Evolutionary conservation across 495 filamentous ascomycete species (phyloP).

Genomic region (Chaetomium tenue): DNA sequence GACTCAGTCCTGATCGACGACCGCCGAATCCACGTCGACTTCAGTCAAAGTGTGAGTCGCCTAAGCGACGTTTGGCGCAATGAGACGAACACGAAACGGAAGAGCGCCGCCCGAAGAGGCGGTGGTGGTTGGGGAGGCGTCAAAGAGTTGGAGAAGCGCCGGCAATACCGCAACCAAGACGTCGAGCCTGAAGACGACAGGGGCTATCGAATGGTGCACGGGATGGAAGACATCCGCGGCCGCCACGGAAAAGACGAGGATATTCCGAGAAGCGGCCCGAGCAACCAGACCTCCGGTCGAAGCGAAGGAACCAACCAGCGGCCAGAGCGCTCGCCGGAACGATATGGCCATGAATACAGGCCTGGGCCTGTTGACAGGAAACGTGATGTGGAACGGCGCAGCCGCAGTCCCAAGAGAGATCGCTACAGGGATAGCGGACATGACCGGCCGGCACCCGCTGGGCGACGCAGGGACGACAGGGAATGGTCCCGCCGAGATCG

Average conservation of each 20-base stretch:
- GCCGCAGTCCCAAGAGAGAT: slow-evolving; percentile 42
- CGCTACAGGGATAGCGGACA: slow-evolving; percentile 28
- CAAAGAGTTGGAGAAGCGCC: slow-evolving; percentile 77
- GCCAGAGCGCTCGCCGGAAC: slow-evolving; percentile 19
- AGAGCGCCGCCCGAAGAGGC: slow-evolving; percentile 49
- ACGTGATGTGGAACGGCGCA: slow-evolving; percentile 33
- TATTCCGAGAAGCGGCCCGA: slow-evolving; percentile 13
- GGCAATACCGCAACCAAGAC: slow-evolving; percentile 81
- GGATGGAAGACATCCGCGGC: slow-evolving; percentile 63
- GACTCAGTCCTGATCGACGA: slow-evolving; percentile 94
- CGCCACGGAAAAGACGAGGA: slow-evolving; percentile 39
- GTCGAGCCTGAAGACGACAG: slow-evolving; percentile 43
- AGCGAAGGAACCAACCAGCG: slow-evolving; percentile 16
- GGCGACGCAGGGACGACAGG: slow-evolving; percentile 29
- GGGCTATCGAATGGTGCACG: slow-evolving; percentile 78
- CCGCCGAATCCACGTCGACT: slow-evolving; percentile 96
- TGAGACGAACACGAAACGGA: slow-evolving; percentile 80
- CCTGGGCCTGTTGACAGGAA: slow-evolving; percentile 24
- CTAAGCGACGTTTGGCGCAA: slow-evolving; percentile 88
- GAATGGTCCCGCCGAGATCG: slow-evolving; percentile 27
- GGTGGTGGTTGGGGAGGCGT: slow-evolving; percentile 93
- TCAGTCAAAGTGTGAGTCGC: slow-evolving; percentile 92
- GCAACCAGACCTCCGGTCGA: slow-evolving; percentile 1
- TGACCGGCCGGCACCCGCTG: slow-evolving; percentile 19
- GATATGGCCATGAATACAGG: slow-evolving; percentile 20